A percentile compares a stretch with the other conserved stretches of the same genome.
These are phyloP conservation scores for Royoungia palumana DNA, from an alignment of 768 basidiomycete species.

Conservation along the genomic window DNA sequence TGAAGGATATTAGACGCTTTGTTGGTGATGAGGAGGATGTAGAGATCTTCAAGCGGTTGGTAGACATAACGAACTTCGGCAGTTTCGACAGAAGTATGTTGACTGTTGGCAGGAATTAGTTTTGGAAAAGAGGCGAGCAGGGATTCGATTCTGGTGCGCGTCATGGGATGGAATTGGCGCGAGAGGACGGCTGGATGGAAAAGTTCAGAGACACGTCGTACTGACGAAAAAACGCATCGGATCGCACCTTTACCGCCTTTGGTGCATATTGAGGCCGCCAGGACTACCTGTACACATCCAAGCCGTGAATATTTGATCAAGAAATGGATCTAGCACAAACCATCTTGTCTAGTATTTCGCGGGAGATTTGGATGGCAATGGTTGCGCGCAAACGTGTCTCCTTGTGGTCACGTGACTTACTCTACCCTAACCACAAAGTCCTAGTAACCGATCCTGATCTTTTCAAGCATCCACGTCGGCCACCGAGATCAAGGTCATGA, in stretches of 20 bases:
- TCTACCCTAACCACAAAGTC: too few species aligned
- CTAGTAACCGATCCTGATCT: too few species aligned
- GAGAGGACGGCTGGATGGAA: constrained; percentile 77
- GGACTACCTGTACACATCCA: constrained; percentile 61
- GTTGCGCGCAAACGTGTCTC: constrained; percentile 12
- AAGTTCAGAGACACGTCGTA: neutral
- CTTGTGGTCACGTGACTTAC: constrained; percentile 17
- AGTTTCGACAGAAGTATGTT: constrained; percentile 96
- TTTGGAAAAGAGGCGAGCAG: constrained; percentile 97
- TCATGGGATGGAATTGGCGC: constrained; percentile 93
- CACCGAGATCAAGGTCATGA: too few species aligned
- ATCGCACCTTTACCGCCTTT: constrained; percentile 85
- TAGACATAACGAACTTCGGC: constrained; percentile 95
- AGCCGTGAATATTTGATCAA: constrained; percentile 2
- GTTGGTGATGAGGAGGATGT: constrained; percentile 96
- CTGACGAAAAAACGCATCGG: neutral
- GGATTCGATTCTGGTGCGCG: constrained; percentile 88
- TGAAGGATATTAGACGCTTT: constrained; percentile 98
- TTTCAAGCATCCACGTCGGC: too few species aligned
- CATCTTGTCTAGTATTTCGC: constrained; percentile 15
- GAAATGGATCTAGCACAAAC: constrained; percentile 8
- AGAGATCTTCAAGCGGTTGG: constrained; percentile 94
- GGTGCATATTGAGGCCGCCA: constrained; percentile 93
- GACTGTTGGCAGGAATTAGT: constrained; percentile 89
- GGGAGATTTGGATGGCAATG: neutral